These are phyloP conservation scores for Carex littledalei DNA, from an alignment of 176 grass and related monocot genomes.

Conservation along the genomic window DNA sequence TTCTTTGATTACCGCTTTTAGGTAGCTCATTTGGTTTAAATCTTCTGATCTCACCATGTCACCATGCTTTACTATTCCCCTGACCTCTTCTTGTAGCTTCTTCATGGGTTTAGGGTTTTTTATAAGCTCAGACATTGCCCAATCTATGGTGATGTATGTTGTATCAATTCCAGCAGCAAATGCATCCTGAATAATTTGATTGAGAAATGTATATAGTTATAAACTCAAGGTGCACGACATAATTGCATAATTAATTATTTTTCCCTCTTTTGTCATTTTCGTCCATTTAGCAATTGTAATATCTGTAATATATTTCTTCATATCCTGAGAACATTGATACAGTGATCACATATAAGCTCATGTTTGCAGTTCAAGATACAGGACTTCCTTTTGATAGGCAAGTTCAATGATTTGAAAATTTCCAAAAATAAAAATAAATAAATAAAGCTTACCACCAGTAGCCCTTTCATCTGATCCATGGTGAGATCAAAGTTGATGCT, in stretches of 20 bases:
- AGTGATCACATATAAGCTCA: neutral
- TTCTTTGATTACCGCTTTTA: constrained; percentile 51
- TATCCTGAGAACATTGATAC: constrained; percentile 8
- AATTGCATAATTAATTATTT: neutral
- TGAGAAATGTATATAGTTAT: neutral
- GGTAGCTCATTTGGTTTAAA: constrained; percentile 20
- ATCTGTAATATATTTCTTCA: neutral
- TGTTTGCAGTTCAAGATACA: neutral
- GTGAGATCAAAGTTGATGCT: constrained; percentile 12
- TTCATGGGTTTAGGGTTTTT: constrained; percentile 28
- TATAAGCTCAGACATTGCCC: constrained; percentile 55
- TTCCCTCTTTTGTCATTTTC: neutral
- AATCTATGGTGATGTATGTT: constrained; percentile 23
- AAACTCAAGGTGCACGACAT: neutral
- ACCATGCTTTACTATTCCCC: neutral
- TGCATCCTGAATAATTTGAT: neutral
- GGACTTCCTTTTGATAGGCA: neutral
- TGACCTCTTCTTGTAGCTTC: constrained; percentile 26
- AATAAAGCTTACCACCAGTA: neutral
- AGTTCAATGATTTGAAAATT: neutral
- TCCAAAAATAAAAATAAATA: neutral
- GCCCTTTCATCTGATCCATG: constrained; percentile 17
- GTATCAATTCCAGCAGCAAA: constrained; percentile 6
- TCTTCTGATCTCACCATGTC: neutral
- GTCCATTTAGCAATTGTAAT: neutral